Evolutionary conservation across 2,329 filamentous ascomycete species (phyloP).

Genomic region (Dothideomycetes sp.): DNA sequence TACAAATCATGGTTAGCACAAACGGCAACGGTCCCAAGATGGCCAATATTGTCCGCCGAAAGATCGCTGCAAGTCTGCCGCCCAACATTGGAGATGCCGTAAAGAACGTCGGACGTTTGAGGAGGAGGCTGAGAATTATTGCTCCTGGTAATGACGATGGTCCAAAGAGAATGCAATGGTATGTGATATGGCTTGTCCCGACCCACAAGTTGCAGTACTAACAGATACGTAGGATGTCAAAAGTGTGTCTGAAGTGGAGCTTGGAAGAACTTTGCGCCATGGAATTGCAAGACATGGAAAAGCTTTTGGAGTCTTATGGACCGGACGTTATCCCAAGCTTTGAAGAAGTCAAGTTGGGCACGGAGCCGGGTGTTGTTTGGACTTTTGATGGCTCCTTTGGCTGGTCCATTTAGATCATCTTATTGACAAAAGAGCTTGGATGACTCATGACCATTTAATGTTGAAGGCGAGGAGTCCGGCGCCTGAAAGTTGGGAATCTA

Average conservation of each 20-base stretch:
- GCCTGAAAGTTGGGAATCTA: too few species aligned
- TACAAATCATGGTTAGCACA: conserved; percentile 98
- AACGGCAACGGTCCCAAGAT: conserved; percentile 92
- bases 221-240: conserved; percentile 65
- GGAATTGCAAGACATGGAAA: conserved; percentile 72
- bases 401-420: conserved; percentile 17
- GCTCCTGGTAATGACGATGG: conserved; percentile 66
- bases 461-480: too few species aligned
- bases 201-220: not conserved
- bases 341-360: conserved; percentile 33
- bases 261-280: conserved; percentile 78
- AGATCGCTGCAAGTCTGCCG: conserved; percentile 70
- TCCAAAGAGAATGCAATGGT: conserved; percentile 86
- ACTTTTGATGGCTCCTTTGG: conserved; percentile 41
- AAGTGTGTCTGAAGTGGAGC: conserved; percentile 77
- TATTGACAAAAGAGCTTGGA: too few species aligned
- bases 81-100: conserved; percentile 77
- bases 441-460: too few species aligned
- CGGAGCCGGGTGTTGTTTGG: conserved; percentile 20
- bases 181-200: conserved; percentile 24
- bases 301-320: conserved; percentile 66
- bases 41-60: conserved; percentile 73
- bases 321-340: conserved; percentile 36
- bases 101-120: conserved; percentile 68
- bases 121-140: conserved; percentile 67